Evolutionary conservation across 805 yeast species (phyloP).

Genomic region (Ogataea trehalophila): DNA sequence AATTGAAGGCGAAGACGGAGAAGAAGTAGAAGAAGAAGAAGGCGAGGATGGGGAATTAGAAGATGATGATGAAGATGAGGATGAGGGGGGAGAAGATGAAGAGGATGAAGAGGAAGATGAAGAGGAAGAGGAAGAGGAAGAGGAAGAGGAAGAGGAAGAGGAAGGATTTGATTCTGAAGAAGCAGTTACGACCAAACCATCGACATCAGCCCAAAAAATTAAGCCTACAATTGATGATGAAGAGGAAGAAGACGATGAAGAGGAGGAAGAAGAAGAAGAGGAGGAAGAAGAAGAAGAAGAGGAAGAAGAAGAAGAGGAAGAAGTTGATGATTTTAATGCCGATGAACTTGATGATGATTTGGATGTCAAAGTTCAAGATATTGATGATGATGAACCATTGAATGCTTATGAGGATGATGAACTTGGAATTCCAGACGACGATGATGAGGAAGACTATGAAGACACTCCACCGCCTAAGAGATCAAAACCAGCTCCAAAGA

Average conservation of each 20-base stretch:
- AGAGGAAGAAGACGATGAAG: not conserved
- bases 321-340: conserved; percentile 9
- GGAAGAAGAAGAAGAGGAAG: conserved; percentile 12
- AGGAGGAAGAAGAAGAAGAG: conserved; percentile 12
- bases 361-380: conserved; percentile 14
- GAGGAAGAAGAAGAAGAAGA: conserved; percentile 10
- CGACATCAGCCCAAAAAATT: too few relatives aligned
- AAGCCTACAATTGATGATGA: not conserved
- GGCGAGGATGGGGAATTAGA: conserved; percentile 2
- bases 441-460: conserved; percentile 15
- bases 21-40: not conserved
- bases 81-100: conserved; percentile 5
- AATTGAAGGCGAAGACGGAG: not conserved
- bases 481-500: not conserved
- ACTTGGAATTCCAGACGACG: conserved; percentile 6
- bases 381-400: conserved; percentile 12
- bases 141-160: conserved; percentile 15
- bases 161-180: not conserved
- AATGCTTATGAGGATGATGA: conserved; percentile 1
- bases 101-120: conserved; percentile 3
- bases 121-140: conserved; percentile 1
- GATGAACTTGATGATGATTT: conserved; percentile 18
- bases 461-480: not conserved
- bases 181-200: not conserved
- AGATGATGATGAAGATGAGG: not conserved